Conservation (phyloP, 371 early-diverging fungal genomes). For the Saksenaea vasiformis region DNA sequence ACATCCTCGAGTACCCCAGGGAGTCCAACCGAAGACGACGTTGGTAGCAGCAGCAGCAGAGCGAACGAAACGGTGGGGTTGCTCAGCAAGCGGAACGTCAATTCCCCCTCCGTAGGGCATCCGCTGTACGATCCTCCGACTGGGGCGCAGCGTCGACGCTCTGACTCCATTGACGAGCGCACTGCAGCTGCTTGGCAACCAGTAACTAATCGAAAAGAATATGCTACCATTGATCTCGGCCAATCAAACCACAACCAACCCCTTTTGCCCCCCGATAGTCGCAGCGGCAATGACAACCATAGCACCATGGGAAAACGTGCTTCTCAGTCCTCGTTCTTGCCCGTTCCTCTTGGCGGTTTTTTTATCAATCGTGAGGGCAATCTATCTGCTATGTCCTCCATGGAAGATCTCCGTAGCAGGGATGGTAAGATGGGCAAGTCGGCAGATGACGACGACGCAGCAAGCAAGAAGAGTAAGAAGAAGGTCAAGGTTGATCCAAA, state of each 20-base stretch:
- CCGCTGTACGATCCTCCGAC: neutral
- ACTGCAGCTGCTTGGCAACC: slow-evolving; percentile 10
- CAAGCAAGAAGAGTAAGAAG: slow-evolving; percentile 29
- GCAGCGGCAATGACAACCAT: neutral
- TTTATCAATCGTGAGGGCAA: neutral
- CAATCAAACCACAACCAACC: neutral
- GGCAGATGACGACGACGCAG: slow-evolving; percentile 12
- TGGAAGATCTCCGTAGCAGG: slow-evolving; percentile 3
- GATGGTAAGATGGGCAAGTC: slow-evolving; percentile 2
- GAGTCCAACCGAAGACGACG: neutral
- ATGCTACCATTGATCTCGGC: slow-evolving; percentile 7
- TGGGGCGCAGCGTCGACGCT: slow-evolving; percentile 3
- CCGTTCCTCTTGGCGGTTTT: neutral
- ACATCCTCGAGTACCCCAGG: neutral
- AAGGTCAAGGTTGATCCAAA: slow-evolving; percentile 94
- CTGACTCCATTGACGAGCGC: slow-evolving; percentile 11
- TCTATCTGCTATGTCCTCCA: neutral
- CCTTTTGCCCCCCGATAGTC: neutral
- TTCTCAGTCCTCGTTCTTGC: neutral
- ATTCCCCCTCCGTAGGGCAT: neutral
- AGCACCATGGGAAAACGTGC: neutral
- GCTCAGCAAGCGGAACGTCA: slow-evolving; percentile 1
- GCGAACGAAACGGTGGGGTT: neutral
- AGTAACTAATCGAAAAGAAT: neutral
- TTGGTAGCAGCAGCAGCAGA: slow-evolving; percentile 1